Evolutionary conservation across 306 rosid species (phyloP).

Genomic region (Spatholobus suberectus): DNA sequence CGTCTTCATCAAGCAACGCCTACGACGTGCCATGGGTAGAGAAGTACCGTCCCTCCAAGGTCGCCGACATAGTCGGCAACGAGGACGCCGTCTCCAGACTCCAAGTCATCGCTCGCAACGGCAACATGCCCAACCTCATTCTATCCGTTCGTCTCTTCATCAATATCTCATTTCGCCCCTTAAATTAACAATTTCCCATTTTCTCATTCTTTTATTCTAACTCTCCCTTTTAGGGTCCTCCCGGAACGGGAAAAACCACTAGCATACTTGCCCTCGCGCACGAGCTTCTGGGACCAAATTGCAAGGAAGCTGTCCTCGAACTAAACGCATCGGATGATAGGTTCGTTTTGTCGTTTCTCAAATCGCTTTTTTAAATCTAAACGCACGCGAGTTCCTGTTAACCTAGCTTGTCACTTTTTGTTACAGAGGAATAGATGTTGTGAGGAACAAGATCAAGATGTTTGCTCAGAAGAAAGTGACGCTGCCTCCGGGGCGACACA

Average conservation of each 20-base stretch:
- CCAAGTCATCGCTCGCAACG: slow-evolving; percentile 93
- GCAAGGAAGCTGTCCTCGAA: slow-evolving; percentile 90
- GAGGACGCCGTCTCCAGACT: slow-evolving; percentile 88
- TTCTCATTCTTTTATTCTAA: background rate
- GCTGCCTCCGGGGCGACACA: slow-evolving; percentile 83
- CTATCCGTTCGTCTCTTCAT: slow-evolving; percentile 53
- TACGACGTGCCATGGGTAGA: slow-evolving; percentile 96
- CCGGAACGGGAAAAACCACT: slow-evolving; percentile 95
- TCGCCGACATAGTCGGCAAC: slow-evolving; percentile 87
- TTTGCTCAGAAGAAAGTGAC: slow-evolving; percentile 95
- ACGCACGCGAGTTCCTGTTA: background rate
- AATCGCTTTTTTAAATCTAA: background rate
- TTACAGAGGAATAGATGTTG: slow-evolving; percentile 93
- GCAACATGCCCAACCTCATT: slow-evolving; percentile 95
- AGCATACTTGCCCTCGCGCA: slow-evolving; percentile 93
- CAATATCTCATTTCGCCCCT: background rate
- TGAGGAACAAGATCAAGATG: slow-evolving; percentile 97
- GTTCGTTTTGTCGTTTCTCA: background rate
- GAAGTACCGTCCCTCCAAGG: slow-evolving; percentile 89
- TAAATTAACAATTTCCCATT: background rate
- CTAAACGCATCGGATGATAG: slow-evolving; percentile 96
- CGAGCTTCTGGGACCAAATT: slow-evolving; percentile 87
- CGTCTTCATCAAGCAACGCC: slow-evolving; percentile 54
- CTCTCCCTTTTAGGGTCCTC: slow-evolving; percentile 75
- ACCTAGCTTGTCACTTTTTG: background rate